A percentile compares a stretch with the other conserved stretches of the same genome.
Evolutionary conservation across 345 rosid species (phyloP).

Genomic region (Populus ilicifolia): DNA sequence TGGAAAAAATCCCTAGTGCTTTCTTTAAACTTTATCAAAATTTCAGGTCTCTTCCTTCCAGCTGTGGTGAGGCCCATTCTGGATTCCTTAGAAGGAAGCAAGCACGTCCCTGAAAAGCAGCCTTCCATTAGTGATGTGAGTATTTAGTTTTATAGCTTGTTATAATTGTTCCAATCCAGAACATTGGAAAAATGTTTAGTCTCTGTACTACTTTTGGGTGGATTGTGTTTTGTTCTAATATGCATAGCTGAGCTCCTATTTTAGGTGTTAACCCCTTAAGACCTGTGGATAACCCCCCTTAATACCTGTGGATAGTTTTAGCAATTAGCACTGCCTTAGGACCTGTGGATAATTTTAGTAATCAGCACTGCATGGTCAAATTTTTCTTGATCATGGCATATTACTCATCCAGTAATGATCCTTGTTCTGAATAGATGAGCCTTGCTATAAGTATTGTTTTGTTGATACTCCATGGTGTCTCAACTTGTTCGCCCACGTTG

Average conservation of each 20-base stretch:
- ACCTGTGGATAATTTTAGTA: neutral
- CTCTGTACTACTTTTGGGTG: neutral
- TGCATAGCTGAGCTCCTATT: neutral
- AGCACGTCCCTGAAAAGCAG: slow-evolving; percentile 55
- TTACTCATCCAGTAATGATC: neutral
- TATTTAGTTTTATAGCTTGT: neutral
- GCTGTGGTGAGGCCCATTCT: slow-evolving; percentile 94
- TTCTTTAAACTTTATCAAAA: slow-evolving; percentile 8
- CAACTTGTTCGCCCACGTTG: neutral
- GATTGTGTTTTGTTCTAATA: neutral
- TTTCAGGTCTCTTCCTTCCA: slow-evolving; percentile 84
- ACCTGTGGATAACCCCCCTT: no score
- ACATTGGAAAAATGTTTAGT: neutral
- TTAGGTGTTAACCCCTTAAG: neutral
- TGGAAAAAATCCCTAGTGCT: neutral
- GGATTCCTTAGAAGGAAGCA: slow-evolving; percentile 80
- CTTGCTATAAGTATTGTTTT: neutral
- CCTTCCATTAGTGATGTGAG: slow-evolving; percentile 80
- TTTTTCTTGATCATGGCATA: no score
- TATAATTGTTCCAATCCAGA: neutral
- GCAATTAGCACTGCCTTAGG: neutral
- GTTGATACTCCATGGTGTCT: neutral
- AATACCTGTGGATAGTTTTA: neutral
- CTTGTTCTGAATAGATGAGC: neutral
- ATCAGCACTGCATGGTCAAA: neutral